These are phyloP conservation scores for Calonectria pteridis DNA, from an alignment of 2,329 filamentous ascomycete species.

Conservation along the genomic window DNA sequence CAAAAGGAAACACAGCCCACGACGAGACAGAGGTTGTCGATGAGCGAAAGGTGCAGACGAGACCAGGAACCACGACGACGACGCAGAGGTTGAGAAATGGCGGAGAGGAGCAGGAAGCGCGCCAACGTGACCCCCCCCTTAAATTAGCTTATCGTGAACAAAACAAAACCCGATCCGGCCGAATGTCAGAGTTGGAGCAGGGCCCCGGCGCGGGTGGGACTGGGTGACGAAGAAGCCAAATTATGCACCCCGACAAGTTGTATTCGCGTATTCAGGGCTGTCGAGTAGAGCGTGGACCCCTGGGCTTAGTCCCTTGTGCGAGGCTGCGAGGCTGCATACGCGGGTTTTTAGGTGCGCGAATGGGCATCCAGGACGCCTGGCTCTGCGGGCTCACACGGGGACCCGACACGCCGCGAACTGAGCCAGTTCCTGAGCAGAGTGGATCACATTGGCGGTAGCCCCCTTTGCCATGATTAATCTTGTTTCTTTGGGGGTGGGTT, in stretches of 20 bases:
- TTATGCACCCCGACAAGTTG: not conserved
- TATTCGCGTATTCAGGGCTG: conserved; percentile 1
- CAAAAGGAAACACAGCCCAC: conserved; percentile 19
- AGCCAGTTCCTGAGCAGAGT: not conserved
- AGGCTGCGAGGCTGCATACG: conserved; percentile 10
- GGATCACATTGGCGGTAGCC: conserved; percentile 6
- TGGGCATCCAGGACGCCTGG: not conserved
- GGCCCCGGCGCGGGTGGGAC: conserved; percentile 11
- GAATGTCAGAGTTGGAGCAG: conserved; percentile 7
- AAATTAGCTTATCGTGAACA: conserved; percentile 29
- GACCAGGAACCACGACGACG: conserved; percentile 24
- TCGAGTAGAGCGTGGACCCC: not conserved
- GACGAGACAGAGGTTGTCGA: conserved; percentile 16
- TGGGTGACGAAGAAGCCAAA: conserved; percentile 6
- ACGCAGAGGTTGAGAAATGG: conserved; percentile 12
- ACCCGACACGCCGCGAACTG: not conserved
- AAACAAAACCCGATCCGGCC: conserved; percentile 21
- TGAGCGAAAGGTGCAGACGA: conserved; percentile 8
- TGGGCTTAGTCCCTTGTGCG: not conserved
- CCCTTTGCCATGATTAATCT: conserved; percentile 21
- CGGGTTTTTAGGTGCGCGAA: not conserved
- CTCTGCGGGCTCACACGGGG: not conserved
- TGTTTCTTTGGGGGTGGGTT: not conserved
- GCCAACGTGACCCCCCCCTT: conserved; percentile 19
- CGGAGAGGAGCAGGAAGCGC: conserved; percentile 15